A percentile compares a stretch with the other conserved stretches of the same genome.
These are phyloP conservation scores for Populus tomentosa DNA, from an alignment of 441 rosid genomes.

Conservation along the genomic window DNA sequence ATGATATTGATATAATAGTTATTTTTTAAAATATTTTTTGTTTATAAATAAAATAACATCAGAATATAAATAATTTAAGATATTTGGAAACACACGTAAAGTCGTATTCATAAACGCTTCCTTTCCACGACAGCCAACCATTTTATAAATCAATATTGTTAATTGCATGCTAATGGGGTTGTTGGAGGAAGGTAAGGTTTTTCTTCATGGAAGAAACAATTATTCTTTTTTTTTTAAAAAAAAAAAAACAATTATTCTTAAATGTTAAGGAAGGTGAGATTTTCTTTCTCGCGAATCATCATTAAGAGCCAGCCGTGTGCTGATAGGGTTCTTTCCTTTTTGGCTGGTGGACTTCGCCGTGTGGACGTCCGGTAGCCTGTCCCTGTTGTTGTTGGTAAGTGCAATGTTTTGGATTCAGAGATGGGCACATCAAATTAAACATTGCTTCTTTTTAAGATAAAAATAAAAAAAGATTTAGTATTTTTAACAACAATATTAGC, in stretches of 20 bases:
- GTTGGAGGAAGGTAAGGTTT: neutral
- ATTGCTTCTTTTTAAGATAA: neutral
- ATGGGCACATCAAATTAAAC: neutral
- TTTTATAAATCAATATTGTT: neutral
- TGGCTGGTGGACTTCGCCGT: neutral
- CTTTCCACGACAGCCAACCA: neutral
- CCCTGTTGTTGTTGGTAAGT: neutral
- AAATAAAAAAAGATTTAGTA: too few species aligned
- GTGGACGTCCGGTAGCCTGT: neutral
- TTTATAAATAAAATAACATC: too few species aligned
- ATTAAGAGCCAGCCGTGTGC: neutral
- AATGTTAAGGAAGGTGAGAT: neutral
- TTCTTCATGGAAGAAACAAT: too few species aligned
- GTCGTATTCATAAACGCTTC: too few species aligned
- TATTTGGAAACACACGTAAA: too few species aligned
- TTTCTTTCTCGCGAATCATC: neutral
- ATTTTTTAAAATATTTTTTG: too few species aligned
- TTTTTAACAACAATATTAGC: too few species aligned
- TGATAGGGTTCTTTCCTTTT: neutral
- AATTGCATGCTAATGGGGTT: neutral
- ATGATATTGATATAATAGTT: too few species aligned
- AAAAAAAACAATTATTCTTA: too few species aligned
- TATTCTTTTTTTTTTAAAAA: too few species aligned
- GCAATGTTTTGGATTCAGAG: neutral
- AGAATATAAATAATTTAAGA: too few species aligned